Evolutionary conservation across 495 filamentous ascomycete genomes (phyloP).

Genomic region (Aspergillus incahuasiensis): DNA sequence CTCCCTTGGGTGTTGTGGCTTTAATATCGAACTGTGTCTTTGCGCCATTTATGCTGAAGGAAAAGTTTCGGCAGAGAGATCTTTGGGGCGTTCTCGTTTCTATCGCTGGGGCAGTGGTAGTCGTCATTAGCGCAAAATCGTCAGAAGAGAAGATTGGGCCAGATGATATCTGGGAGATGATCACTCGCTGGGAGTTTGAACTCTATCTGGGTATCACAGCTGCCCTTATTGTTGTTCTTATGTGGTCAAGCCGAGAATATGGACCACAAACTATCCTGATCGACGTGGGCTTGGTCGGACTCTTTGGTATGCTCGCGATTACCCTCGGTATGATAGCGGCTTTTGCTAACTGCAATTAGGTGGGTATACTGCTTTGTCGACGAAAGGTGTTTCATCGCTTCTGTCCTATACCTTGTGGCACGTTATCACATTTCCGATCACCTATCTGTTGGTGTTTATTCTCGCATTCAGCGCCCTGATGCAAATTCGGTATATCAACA

Average conservation of each 20-base stretch:
- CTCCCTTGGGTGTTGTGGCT: conserved; percentile 89
- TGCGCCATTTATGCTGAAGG: conserved; percentile 87
- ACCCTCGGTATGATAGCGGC: not conserved
- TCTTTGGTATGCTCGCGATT: conserved; percentile 64
- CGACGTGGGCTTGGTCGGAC: conserved; percentile 84
- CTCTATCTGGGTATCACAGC: conserved; percentile 77
- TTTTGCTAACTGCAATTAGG: conserved; percentile 48
- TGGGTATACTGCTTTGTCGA: conserved; percentile 91
- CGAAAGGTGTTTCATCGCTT: conserved; percentile 93
- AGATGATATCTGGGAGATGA: conserved; percentile 82
- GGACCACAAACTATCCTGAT: conserved; percentile 83
- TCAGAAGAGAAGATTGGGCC: conserved; percentile 89
- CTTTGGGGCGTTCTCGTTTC: conserved; percentile 82
- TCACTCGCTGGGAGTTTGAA: conserved; percentile 86
- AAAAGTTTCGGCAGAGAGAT: conserved; percentile 80
- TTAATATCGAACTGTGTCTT: conserved; percentile 95
- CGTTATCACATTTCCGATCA: conserved; percentile 84
- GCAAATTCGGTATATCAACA: conserved; percentile 95
- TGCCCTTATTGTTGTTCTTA: conserved; percentile 64
- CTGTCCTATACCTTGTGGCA: conserved; percentile 83
- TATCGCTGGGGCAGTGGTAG: conserved; percentile 81
- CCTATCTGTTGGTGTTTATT: conserved; percentile 74
- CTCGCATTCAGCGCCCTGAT: conserved; percentile 81
- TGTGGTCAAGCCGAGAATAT: conserved; percentile 77
- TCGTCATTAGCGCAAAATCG: conserved; percentile 86